Conservation (phyloP, 1,139 yeast species). For the Debaryomyces udenii region DNA sequence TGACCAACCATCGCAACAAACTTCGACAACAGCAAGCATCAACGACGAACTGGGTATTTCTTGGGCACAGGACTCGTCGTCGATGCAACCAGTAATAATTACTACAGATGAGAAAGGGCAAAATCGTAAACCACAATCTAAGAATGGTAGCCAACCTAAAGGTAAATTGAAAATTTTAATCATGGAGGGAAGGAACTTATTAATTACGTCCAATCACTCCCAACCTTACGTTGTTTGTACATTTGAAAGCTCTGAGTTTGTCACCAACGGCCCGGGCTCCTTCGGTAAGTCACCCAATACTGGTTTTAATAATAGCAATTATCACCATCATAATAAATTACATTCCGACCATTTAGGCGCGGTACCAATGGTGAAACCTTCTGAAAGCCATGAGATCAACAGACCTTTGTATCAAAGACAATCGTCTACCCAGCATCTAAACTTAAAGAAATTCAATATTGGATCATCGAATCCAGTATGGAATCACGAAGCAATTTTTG, state of each 20-base stretch:
- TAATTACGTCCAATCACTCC: conserved; percentile 54
- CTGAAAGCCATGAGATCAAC: conserved; percentile 14
- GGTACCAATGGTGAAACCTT: conserved; percentile 18
- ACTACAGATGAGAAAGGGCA: conserved; percentile 53
- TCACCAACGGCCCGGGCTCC: conserved; percentile 78
- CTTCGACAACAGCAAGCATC: conserved; percentile 3
- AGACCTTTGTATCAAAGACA: conserved; percentile 65
- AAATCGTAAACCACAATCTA: conserved; percentile 27
- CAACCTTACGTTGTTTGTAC: conserved; percentile 93
- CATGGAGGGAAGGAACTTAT: conserved; percentile 73
- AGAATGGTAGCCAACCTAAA: conserved; percentile 53
- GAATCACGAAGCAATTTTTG: conserved; percentile 92
- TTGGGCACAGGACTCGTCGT: conserved; percentile 1
- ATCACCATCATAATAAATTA: conserved; percentile 15
- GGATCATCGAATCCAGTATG: conserved; percentile 72
- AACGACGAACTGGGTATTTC: conserved; percentile 1
- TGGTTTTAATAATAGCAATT: conserved; percentile 15
- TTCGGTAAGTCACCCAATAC: conserved; percentile 47
- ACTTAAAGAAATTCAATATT: conserved; percentile 25
- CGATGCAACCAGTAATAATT: conserved; percentile 40
- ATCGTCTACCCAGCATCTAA: conserved; percentile 64
- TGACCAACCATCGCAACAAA: conserved; percentile 13
- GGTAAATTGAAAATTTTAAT: conserved; percentile 84
- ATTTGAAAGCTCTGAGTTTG: conserved; percentile 88
- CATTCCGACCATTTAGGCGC: conserved; percentile 11